phyloP scores from a whole-genome alignment of 768 basidiomycete species.

The Trametes villosa region DNA sequence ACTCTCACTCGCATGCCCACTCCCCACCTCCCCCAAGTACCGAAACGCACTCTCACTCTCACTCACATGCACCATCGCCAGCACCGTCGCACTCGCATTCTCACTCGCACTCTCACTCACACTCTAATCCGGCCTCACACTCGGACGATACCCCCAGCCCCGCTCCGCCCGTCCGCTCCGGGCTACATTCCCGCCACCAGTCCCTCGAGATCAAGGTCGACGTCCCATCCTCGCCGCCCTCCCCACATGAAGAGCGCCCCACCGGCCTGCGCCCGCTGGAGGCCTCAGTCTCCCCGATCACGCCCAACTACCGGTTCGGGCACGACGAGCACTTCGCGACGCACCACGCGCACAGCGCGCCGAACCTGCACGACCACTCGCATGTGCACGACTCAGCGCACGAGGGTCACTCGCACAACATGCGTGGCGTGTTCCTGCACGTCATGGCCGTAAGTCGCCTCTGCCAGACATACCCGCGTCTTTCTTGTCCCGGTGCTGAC shows the following conservation, averaged over 20 bases:
- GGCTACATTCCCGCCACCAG: conserved; percentile 24
- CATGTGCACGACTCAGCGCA: conserved; percentile 53
- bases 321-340: conserved; percentile 55
- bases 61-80: conserved; percentile 27
- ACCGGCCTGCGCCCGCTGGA: conserved; percentile 16
- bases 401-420: conserved; percentile 95
- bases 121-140: conserved; percentile 31
- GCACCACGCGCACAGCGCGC: conserved; percentile 46
- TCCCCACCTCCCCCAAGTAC: background rate
- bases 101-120: conserved; percentile 33
- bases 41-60: conserved; percentile 27
- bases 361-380: conserved; percentile 55
- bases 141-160: conserved; percentile 22
- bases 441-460: conserved; percentile 81
- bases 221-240: conserved; percentile 28
- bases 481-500: background rate
- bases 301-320: conserved; percentile 63
- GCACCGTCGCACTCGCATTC: conserved; percentile 26
- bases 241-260: conserved; percentile 36
- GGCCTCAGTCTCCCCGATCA: conserved; percentile 55
- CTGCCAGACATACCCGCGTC: background rate
- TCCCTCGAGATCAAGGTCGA: conserved; percentile 28
- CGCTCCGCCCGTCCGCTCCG: conserved; percentile 18
- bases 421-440: conserved; percentile 98
- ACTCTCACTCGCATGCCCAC: conserved; percentile 22